A percentile compares a stretch with the other conserved stretches of the same genome.
Evolutionary conservation across 1,284 basidiomycete genomes (phyloP).

Genomic region (Puccinia coronata): DNA sequence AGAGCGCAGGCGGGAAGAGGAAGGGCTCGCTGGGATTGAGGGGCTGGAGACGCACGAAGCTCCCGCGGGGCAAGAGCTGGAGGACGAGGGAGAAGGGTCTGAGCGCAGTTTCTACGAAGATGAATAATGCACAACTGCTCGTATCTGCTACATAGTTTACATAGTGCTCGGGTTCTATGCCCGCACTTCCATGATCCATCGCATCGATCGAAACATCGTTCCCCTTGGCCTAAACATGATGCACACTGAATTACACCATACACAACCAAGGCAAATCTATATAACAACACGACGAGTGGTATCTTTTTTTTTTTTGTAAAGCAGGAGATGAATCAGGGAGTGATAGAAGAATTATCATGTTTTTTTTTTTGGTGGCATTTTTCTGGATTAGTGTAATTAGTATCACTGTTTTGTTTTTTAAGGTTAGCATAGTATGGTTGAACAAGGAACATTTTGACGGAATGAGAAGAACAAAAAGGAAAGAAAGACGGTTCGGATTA

Average conservation of each 20-base stretch:
- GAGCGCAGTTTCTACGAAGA: slow-evolving; percentile 48
- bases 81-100: slow-evolving; percentile 28
- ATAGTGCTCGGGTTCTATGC: no score
- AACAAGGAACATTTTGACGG: no score
- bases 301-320: not conserved
- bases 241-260: not conserved
- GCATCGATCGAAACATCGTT: not conserved
- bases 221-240: not conserved
- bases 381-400: not conserved
- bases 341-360: not conserved
- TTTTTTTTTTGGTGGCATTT: not conserved
- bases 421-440: no score
- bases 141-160: no score
- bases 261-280: not conserved
- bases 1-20: slow-evolving; percentile 4
- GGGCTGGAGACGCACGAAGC: slow-evolving; percentile 29
- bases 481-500: not conserved
- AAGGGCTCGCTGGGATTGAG: slow-evolving; percentile 41
- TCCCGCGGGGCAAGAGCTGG: not conserved
- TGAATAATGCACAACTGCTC: slow-evolving; percentile 2
- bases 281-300: not conserved
- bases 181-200: not conserved
- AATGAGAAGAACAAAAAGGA: no score
- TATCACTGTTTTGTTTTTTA: not conserved
- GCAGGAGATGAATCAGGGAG: not conserved